phyloP scores from a whole-genome alignment of 2,329 filamentous ascomycete species.

The Cladosporium sp. region DNA sequence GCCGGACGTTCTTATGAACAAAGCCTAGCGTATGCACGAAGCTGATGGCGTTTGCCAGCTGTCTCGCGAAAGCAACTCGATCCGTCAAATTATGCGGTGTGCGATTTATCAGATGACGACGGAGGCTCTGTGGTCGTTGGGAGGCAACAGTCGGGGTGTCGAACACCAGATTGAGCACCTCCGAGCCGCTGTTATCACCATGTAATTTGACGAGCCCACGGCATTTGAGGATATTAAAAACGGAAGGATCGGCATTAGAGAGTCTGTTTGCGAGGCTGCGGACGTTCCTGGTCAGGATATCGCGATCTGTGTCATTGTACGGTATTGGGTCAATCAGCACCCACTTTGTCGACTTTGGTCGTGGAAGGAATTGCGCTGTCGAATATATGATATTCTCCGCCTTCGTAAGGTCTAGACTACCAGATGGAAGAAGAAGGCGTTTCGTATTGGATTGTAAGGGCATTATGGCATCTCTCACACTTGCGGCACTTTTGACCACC shows the following conservation, averaged over 20 bases:
- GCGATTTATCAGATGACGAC: neutral
- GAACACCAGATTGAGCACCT: neutral
- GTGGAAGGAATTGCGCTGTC: neutral
- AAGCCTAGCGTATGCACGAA: conserved; percentile 40
- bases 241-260: neutral
- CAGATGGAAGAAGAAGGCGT: too few species aligned
- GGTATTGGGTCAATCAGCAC: neutral
- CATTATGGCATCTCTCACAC: too few species aligned
- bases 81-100: neutral
- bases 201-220: neutral
- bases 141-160: neutral
- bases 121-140: neutral
- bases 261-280: neutral
- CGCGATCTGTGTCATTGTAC: neutral
- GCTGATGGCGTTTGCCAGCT: conserved; percentile 33
- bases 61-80: conserved; percentile 20
- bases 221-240: neutral
- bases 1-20: conserved; percentile 46
- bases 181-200: neutral
- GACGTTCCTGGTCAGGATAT: neutral
- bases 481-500: too few species aligned
- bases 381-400: conserved; percentile 3
- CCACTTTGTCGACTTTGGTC: neutral
- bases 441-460: too few species aligned
- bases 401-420: too few species aligned